Base-by-base conservation (phyloP, 2,329 filamentous ascomycete genomes). In the Ophiobolus disseminans region DNA sequence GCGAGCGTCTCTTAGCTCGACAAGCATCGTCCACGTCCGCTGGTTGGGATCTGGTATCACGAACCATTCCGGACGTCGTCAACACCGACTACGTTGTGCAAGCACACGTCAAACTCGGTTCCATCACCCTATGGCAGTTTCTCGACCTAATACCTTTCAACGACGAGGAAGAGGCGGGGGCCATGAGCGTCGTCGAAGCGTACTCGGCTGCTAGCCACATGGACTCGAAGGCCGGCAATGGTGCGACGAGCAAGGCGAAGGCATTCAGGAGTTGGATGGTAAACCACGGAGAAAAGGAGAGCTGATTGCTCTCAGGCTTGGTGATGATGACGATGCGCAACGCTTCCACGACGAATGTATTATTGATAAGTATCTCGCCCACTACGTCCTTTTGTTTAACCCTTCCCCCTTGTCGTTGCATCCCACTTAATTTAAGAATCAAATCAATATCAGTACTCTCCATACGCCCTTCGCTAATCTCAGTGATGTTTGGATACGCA, bases 21-120 rank as follows among this genome's bases (percentile, higher is more conserved):
- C 62, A 66, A 40, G 49, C 53, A 16, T 66, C 66, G 0, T 35
- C 49, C 1, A 57, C 45, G 14, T 31, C 51, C 3, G 48, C 52
- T 8, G 65, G 63, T 10, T 69, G 66, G 68, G 57, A 62, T 20
- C 54, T 69, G 8, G 58, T 70, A 7, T 49, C 59, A 5, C 58
- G 62, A 2, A 65, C 57, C 26, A 60, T 60, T 1, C 46, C 56
- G 6, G 59, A 63, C 17, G 50, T 56, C 0, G 41, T 49, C 13
- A 51, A 51, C 21, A 57, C 42, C 26, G 63, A 68, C 46, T 65
- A 61, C 36, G 35, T 70, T 11, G 47, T 49, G 1, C 55, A 66
- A 43, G 56, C 64, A 6, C 60, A 62, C 2, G 45, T 62, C 21
- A 64, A 62, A 35, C 53, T 69, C 13, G 68, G 68, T 2, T 61